Percentiles rank a stretch among this genome's conserved stretches.
phyloP scores from a whole-genome alignment of 1,284 basidiomycete genomes.

The Sanghuangporus sanghuang region DNA sequence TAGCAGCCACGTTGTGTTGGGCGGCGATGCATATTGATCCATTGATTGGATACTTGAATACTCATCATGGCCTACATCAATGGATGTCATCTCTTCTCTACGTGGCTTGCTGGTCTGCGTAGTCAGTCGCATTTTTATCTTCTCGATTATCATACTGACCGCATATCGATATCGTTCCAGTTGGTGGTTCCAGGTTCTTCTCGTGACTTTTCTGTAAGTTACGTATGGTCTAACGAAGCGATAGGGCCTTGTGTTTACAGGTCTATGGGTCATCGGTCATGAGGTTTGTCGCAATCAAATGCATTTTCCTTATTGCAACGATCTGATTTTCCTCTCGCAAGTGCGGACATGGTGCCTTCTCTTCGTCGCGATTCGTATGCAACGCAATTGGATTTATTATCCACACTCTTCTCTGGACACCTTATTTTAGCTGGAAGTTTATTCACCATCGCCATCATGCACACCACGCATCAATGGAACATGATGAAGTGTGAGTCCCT shows the following conservation, averaged over 20 bases:
- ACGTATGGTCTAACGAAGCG: conserved; percentile 23
- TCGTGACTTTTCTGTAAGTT: conserved; percentile 32
- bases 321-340: conserved; percentile 7
- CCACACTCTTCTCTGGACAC: conserved; percentile 46
- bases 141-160: conserved; percentile 20
- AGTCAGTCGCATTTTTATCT: background rate
- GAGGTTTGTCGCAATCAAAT: background rate
- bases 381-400: conserved; percentile 29
- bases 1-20: conserved; percentile 42
- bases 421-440: conserved; percentile 52
- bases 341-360: conserved; percentile 30
- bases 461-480: conserved; percentile 51
- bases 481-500: conserved; percentile 49
- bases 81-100: background rate
- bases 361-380: conserved; percentile 23
- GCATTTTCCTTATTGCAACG: background rate
- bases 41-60: conserved; percentile 25
- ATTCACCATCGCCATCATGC: conserved; percentile 50
- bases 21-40: conserved; percentile 44
- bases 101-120: conserved; percentile 1
- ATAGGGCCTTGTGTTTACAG: conserved; percentile 11
- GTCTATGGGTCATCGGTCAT: conserved; percentile 8
- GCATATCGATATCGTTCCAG: conserved; percentile 30
- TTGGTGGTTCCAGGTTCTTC: conserved; percentile 33
- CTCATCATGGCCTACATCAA: background rate